Base-by-base conservation (phyloP, 352 stramenopile species). In the Pythium dissotocum region DNA sequence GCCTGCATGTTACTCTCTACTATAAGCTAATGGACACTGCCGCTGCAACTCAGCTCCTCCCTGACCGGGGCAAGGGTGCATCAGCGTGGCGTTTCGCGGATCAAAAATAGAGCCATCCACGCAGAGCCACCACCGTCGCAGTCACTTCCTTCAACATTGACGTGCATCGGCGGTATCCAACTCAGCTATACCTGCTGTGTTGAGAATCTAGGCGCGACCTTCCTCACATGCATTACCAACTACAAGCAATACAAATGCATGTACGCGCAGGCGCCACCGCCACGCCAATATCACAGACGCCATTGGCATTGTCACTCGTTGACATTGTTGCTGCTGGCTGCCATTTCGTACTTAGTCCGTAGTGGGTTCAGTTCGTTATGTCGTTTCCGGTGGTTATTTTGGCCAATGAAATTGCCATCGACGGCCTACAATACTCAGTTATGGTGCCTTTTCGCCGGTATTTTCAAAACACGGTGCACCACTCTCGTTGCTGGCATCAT, bases 281-380 rank as follows among this genome's bases (percentile, higher is more conserved):
- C 44, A 21, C 44, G 14, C 6, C 16, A 21, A 9, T 1, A 52
- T 52, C 16, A 52, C 44, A 14, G 44, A 16, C 4, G 48, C n/a
- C 48, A 54, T 7, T 24, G 21, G 21, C 28, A 30, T 18, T 18
- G 38, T 0, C 38, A 13, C 10, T 13, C 16, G 9, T 18, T 13
- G 38, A 10, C 13, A 18, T 44, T 13, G 38, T 44, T 18, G 38
- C 38, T 44, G 38, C 38, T 44, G 38, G 38, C 38, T 44, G 38
- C 6, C 38, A 44, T 44, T 28, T 51, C 44, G 44, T 51, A 51
- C 44, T 51, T 51, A 51, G 44, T 38, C 16, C 30, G 33, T 4
- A 61, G 32, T 61, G 54, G 54, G 33, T 61, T 61, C 54, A 61
- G 54, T 61, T 42, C 54, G 21, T 30, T 28, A 42, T 61, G 54